phyloP scores from a whole-genome alignment of 305 asterid species.

The Fraxinus velutina region DNA sequence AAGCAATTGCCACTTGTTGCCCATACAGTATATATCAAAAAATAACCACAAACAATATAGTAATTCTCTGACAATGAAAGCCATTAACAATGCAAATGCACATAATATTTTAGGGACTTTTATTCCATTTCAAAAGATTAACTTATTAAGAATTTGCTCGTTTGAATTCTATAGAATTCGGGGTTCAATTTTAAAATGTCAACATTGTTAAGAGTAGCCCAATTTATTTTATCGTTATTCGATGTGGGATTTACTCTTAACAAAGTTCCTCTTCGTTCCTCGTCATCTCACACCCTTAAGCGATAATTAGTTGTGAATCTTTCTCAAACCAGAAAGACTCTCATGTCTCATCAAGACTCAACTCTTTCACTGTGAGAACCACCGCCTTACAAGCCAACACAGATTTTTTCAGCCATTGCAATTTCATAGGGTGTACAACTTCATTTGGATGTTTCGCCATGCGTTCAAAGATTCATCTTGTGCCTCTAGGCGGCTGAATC shows the following conservation, averaged over 20 bases:
- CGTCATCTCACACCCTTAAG: background rate
- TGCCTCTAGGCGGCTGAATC: slow-evolving; percentile 8
- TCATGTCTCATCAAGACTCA: background rate
- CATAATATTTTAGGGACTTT: background rate
- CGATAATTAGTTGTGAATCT: background rate
- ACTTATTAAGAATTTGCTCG: background rate
- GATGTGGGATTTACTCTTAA: background rate
- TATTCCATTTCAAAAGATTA: background rate
- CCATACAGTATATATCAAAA: slow-evolving; percentile 17
- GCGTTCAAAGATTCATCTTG: background rate
- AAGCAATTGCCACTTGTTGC: slow-evolving; percentile 26
- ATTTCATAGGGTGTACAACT: background rate
- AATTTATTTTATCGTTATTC: too few species aligned
- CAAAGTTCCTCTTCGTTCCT: background rate
- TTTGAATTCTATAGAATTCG: background rate
- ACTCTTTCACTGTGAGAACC: background rate
- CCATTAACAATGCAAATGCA: slow-evolving; percentile 9
- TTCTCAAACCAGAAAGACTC: background rate
- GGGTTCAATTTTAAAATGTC: background rate
- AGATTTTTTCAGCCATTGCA: background rate
- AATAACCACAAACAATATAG: slow-evolving; percentile 19
- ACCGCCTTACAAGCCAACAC: background rate
- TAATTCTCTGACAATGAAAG: slow-evolving; percentile 8
- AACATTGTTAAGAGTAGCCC: background rate
- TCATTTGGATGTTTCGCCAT: background rate